phyloP scores from a whole-genome alignment of 768 basidiomycete species.

The Lactarius pseudohatsudake region DNA sequence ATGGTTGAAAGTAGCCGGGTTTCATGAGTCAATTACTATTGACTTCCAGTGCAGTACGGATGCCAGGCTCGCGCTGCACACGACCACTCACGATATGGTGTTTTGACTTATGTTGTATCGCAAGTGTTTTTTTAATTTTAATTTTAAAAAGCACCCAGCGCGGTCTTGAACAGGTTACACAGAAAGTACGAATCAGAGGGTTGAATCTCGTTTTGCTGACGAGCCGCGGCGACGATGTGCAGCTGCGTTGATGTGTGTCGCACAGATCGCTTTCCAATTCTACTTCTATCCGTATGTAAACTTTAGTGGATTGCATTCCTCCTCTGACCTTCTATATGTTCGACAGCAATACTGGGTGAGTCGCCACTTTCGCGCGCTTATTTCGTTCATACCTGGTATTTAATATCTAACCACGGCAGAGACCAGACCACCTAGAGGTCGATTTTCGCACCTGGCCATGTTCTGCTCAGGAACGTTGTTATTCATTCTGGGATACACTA shows the following conservation, averaged over 20 bases:
- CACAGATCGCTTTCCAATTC: slow-evolving; percentile 90
- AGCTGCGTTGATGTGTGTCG: slow-evolving; percentile 94
- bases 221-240: no score
- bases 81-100: slow-evolving; percentile 86
- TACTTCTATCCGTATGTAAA: slow-evolving; percentile 79
- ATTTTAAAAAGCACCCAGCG: not conserved
- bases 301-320: not conserved
- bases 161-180: slow-evolving; percentile 15
- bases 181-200: slow-evolving; percentile 83
- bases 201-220: slow-evolving; percentile 60
- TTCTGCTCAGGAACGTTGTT: slow-evolving; percentile 83
- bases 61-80: slow-evolving; percentile 75
- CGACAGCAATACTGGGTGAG: slow-evolving; percentile 41
- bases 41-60: slow-evolving; percentile 71
- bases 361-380: not conserved
- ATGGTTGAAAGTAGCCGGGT: slow-evolving; percentile 54
- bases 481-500: slow-evolving; percentile 88
- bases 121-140: slow-evolving; percentile 40
- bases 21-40: slow-evolving; percentile 75
- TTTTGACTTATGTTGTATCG: slow-evolving; percentile 90
- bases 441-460: slow-evolving; percentile 85
- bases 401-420: not conserved
- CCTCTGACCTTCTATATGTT: slow-evolving; percentile 13
- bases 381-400: not conserved
- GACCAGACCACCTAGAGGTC: slow-evolving; percentile 70